These are phyloP conservation scores for Tricladium varicosporioides DNA, from an alignment of 2,329 filamentous ascomycete genomes.

Conservation along the genomic window DNA sequence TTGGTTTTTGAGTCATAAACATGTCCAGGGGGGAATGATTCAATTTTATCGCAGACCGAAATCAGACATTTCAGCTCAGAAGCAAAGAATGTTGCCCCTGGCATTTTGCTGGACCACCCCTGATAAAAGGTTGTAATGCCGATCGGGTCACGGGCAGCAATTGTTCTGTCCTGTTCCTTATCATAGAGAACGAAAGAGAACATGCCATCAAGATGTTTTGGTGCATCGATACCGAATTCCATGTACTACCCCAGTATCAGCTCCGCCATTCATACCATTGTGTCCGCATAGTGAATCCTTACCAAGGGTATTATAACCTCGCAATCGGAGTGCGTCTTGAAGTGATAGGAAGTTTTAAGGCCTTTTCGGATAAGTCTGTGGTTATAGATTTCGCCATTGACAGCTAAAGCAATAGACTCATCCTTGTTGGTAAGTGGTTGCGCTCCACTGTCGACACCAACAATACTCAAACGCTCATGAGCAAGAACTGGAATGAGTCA, in stretches of 20 bases:
- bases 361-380: constrained; percentile 90
- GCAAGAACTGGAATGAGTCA: constrained; percentile 67
- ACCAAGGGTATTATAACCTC: constrained; percentile 98
- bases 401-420: constrained; percentile 81
- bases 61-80: constrained; percentile 94
- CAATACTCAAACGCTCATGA: constrained; percentile 96
- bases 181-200: constrained; percentile 99
- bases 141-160: constrained; percentile 94
- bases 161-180: constrained; percentile 86
- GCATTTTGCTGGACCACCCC: constrained; percentile 81
- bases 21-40: constrained; percentile 91
- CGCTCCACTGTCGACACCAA: constrained; percentile 90
- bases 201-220: constrained; percentile 96
- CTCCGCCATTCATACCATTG: not conserved
- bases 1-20: constrained; percentile 93
- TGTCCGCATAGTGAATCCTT: constrained; percentile 37
- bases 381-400: constrained; percentile 99
- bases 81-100: constrained; percentile 88
- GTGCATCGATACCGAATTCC: constrained; percentile 87
- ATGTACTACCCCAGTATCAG: constrained; percentile 63
- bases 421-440: constrained; percentile 95
- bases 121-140: constrained; percentile 98
- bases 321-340: constrained; percentile 98
- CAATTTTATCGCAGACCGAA: constrained; percentile 92
- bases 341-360: constrained; percentile 81